Percentiles rank a stretch among this genome's conserved stretches.
These are phyloP conservation scores for Oldenlandia corymbosa DNA, from an alignment of 257 asterid genomes.

Conservation along the genomic window DNA sequence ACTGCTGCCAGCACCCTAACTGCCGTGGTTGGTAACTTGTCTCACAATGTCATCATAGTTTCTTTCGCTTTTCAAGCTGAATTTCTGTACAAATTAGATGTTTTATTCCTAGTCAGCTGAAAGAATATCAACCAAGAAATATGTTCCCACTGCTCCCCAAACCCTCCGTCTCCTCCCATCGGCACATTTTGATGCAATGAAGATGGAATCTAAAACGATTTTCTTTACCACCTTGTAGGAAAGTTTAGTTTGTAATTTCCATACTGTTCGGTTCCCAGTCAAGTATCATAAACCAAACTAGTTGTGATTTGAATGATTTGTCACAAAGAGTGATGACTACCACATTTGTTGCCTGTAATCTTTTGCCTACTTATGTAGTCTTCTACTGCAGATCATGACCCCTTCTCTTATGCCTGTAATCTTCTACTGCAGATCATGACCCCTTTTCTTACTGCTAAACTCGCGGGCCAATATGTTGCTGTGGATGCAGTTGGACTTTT, in stretches of 20 bases:
- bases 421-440: slow-evolving; percentile 63
- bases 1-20: slow-evolving; percentile 89
- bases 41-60: background rate
- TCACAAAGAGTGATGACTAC: background rate
- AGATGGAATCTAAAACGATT: too few relatives aligned
- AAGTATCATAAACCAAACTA: background rate
- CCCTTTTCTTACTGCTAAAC: slow-evolving; percentile 82
- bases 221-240: background rate
- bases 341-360: background rate
- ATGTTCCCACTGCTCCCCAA: background rate
- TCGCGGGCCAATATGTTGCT: slow-evolving; percentile 84
- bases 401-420: slow-evolving; percentile 32
- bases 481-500: slow-evolving; percentile 77
- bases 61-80: background rate
- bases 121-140: background rate
- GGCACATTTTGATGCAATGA: too few relatives aligned
- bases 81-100: background rate
- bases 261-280: background rate
- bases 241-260: background rate
- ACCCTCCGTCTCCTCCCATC: background rate
- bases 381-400: slow-evolving; percentile 63
- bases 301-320: background rate
- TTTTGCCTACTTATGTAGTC: background rate
- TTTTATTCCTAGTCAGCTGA: background rate
- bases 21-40: slow-evolving; percentile 68